Conservation (phyloP, 2,329 filamentous ascomycete genomes). For the Neobulgaria alba region DNA sequence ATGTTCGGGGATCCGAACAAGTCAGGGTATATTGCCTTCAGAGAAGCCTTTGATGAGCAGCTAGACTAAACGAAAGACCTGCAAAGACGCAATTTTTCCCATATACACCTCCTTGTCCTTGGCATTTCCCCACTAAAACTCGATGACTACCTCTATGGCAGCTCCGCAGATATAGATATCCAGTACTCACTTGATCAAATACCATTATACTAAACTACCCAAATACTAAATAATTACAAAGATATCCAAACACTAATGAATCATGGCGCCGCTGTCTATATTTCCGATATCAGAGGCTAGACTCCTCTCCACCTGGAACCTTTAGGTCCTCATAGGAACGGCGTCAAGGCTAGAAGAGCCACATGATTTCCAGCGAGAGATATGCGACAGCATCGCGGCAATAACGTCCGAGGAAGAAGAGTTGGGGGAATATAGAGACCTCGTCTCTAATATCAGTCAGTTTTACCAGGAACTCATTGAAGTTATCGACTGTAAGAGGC, state of each 20-base stretch:
- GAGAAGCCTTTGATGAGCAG: not conserved
- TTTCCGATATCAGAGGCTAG: too few species aligned
- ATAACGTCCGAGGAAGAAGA: too few species aligned
- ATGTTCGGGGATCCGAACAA: not conserved
- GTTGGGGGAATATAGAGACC: too few species aligned
- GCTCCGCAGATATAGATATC: not conserved
- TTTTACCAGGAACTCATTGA: not conserved
- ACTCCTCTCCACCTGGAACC: too few species aligned
- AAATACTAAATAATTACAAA: too few species aligned
- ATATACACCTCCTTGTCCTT: not conserved
- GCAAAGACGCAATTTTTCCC: not conserved
- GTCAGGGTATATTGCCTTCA: not conserved
- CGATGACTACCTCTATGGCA: not conserved
- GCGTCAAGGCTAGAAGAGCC: too few species aligned
- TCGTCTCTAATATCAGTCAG: constrained; percentile 1
- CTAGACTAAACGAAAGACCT: not conserved
- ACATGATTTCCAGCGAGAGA: too few species aligned
- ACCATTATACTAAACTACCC: not conserved
- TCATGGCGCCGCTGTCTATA: too few species aligned
- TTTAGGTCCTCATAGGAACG: too few species aligned
- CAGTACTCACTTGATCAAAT: not conserved
- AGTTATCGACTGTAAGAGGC: not conserved
- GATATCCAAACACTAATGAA: too few species aligned
- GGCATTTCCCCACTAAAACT: not conserved
- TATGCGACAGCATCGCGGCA: too few species aligned